These are phyloP conservation scores for Calonectria ilicicola DNA, from an alignment of 2,329 filamentous ascomycete genomes.

Conservation along the genomic window DNA sequence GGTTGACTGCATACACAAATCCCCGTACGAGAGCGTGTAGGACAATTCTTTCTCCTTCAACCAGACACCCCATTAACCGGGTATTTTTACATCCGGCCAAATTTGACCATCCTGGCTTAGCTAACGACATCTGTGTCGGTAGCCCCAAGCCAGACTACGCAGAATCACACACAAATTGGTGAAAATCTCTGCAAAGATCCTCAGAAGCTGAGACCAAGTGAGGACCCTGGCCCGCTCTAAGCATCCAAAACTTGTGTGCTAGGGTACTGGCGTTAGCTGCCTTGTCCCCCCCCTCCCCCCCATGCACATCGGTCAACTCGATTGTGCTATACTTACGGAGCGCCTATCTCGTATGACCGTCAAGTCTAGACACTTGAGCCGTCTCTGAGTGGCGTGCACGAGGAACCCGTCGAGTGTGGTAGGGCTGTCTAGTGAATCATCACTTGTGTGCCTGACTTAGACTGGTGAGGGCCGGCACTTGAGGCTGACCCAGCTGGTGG, in stretches of 20 bases:
- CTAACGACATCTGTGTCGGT: not conserved
- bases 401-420: not conserved
- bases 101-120: not conserved
- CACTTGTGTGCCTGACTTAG: constrained; percentile 15
- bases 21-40: not conserved
- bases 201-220: constrained; percentile 5
- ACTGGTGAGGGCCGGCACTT: not conserved
- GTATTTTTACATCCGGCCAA: not conserved
- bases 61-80: not conserved
- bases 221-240: constrained; percentile 9
- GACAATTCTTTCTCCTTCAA: not conserved
- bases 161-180: not conserved
- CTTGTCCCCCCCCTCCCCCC: not conserved
- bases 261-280: constrained; percentile 1
- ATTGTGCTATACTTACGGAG: not conserved
- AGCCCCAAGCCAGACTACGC: not conserved
- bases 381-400: constrained; percentile 13
- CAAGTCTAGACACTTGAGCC: constrained; percentile 12
- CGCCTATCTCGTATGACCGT: constrained; percentile 12
- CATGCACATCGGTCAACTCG: not conserved
- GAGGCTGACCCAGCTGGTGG: not conserved
- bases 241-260: not conserved
- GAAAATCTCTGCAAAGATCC: constrained; percentile 3
- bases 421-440: constrained; percentile 12
- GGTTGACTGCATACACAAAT: not conserved